Percentiles rank a stretch among this genome's conserved stretches.
phyloP scores from a whole-genome alignment of 116 monocot genomes.

The Dioscorea cayenensis region DNA sequence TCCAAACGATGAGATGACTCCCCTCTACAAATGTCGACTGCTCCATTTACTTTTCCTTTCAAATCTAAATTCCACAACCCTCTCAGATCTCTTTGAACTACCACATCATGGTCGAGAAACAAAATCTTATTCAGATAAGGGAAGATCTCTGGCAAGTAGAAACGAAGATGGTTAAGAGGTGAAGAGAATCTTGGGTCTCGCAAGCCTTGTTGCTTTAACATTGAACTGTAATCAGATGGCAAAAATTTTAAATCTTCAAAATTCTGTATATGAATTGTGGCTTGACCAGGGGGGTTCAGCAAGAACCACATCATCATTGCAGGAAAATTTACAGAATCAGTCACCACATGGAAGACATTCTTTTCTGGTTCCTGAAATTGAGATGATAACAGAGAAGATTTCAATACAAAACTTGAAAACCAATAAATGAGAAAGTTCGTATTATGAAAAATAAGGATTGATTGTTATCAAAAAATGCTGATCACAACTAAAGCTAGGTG shows the following conservation, averaged over 20 bases:
- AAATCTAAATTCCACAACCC: constrained; percentile 63
- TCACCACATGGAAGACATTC: constrained; percentile 79
- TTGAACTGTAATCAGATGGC: constrained; percentile 35
- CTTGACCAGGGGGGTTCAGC: constrained; percentile 39
- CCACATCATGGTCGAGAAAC: constrained; percentile 91
- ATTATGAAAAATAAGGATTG: background rate
- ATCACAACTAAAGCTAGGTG: no score
- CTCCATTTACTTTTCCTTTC: constrained; percentile 80
- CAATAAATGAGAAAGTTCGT: background rate
- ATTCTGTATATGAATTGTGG: constrained; percentile 51
- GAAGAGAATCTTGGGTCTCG: constrained; percentile 42
- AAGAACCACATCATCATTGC: constrained; percentile 92
- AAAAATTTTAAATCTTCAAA: constrained; percentile 59
- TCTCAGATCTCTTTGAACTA: constrained; percentile 76
- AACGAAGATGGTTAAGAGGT: constrained; percentile 75
- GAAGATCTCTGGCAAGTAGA: constrained; percentile 82
- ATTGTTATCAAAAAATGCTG: background rate
- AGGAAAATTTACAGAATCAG: constrained; percentile 72
- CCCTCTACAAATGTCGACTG: constrained; percentile 63
- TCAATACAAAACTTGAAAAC: background rate
- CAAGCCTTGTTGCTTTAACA: constrained; percentile 29
- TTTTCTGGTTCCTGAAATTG: constrained; percentile 46
- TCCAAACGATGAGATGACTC: constrained; percentile 48
- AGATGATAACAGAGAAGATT: background rate
- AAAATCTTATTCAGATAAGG: constrained; percentile 68